A percentile compares a stretch with the other conserved stretches of the same genome.
These are phyloP conservation scores for Astragalus glycyphyllos DNA, from an alignment of 306 rosid genomes.

Conservation along the genomic window DNA sequence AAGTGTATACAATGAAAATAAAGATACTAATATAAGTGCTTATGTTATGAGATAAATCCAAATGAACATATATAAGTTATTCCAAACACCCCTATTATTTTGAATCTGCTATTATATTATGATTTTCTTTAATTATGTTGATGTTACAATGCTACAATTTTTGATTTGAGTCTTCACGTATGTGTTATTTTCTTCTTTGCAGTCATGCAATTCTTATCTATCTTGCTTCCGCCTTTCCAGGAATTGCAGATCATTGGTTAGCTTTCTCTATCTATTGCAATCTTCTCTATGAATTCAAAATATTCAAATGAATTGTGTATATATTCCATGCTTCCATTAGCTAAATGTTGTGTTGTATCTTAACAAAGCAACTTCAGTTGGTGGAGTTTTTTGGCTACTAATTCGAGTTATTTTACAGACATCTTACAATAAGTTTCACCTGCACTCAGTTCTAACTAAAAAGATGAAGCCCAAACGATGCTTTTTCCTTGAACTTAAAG, in stretches of 20 bases:
- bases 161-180: neutral
- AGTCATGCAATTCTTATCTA: constrained; percentile 90
- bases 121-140: neutral
- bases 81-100: neutral
- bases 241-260: constrained; percentile 86
- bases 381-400: constrained; percentile 16
- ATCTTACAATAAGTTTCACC: neutral
- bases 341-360: neutral
- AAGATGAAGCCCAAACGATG: constrained; percentile 10
- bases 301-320: constrained; percentile 3
- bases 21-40: neutral
- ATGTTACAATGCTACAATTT: neutral
- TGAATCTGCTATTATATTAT: neutral
- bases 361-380: neutral
- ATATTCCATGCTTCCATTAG: neutral
- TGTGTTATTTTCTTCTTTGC: constrained; percentile 43
- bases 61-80: neutral
- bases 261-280: constrained; percentile 33
- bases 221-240: constrained; percentile 81
- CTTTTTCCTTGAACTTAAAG: constrained; percentile 1
- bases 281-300: neutral
- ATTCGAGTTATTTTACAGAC: neutral
- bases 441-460: constrained; percentile 19
- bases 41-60: neutral
- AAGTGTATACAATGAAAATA: no score